These are phyloP conservation scores for Brettanomyces sp. DNA, from an alignment of 805 yeast genomes.

Conservation along the genomic window DNA sequence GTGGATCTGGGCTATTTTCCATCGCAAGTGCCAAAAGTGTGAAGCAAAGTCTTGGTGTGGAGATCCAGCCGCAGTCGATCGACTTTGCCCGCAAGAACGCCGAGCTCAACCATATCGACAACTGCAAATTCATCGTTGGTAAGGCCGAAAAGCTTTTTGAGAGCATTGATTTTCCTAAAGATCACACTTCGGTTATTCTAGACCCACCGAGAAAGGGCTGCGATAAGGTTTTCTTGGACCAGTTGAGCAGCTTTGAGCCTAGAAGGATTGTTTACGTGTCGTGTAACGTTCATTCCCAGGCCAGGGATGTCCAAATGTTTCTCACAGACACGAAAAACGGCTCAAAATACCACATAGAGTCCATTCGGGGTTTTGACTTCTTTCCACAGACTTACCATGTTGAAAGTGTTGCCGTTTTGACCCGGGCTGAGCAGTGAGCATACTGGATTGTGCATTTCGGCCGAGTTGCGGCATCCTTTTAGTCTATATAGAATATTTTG, in stretches of 20 bases:
- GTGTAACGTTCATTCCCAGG: constrained; percentile 97
- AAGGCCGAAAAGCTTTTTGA: constrained; percentile 87
- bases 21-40: constrained; percentile 77
- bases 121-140: constrained; percentile 81
- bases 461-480: neutral
- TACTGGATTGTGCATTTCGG: neutral
- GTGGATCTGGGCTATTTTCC: constrained; percentile 92
- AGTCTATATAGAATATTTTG: no score
- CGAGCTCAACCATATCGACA: constrained; percentile 54
- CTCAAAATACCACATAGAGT: constrained; percentile 56
- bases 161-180: constrained; percentile 64
- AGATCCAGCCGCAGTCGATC: constrained; percentile 84
- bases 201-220: constrained; percentile 99
- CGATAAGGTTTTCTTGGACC: constrained; percentile 78
- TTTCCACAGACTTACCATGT: constrained; percentile 62
- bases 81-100: constrained; percentile 82
- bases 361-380: constrained; percentile 90
- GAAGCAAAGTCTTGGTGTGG: constrained; percentile 86
- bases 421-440: neutral
- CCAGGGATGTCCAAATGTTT: constrained; percentile 84
- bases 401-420: constrained; percentile 42
- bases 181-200: constrained; percentile 76
- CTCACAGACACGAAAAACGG: constrained; percentile 59
- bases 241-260: constrained; percentile 75
- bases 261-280: constrained; percentile 87